Evolutionary conservation across 345 rosid species (phyloP), one percentile per base, ranked within the genome.

Genomic region (Gossypium sturtianum): DNA sequence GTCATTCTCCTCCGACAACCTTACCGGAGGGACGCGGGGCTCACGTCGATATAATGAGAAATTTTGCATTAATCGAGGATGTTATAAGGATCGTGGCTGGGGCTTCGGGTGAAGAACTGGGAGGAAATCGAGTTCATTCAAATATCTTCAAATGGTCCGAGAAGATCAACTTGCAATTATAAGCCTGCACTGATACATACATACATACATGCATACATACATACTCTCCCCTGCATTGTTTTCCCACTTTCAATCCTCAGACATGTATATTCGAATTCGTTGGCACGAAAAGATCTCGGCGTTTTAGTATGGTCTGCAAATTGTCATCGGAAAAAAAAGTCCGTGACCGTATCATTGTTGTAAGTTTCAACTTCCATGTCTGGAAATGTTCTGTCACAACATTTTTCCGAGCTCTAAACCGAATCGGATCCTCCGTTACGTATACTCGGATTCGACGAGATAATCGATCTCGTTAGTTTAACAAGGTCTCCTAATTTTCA

Each of bases 21-120:
- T 82, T 94, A 49, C 83, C 91, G n/a, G 97, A 94, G 77, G 98
- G 98, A 9, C 85, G 98, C 0, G 97, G 98, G 7, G 86, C 87
- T 7, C 98, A 94, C 79, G 97, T 93, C 12, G 96, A 94, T 74
- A 90, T 94, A 64, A 91, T 94, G 98, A 98, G 98, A 58, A 94
- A 93, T 80, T 94, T 94, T 77, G 98, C 91, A 7, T 73, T 94
- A 76, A 91, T 94, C 1, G 98, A 94, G 78, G 98, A 94, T 72
- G 58, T 92, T 29, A 84, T 92, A 79, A 86, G 95, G 81, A 82
- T 94, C 34, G 98, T 97, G 16, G 85, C 94, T 0, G 98, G 98
- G 34, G 97, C 87, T 29, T 84, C 86, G 1, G 98, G 98, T 54
- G 87, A 87, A 20, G 91, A 89, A n/a, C 34, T 92, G 80, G 98